Percentiles rank a stretch among this genome's conserved stretches.
These are phyloP conservation scores for Trichoderma sp. DNA, from an alignment of 2,329 filamentous ascomycete genomes.

Conservation along the genomic window DNA sequence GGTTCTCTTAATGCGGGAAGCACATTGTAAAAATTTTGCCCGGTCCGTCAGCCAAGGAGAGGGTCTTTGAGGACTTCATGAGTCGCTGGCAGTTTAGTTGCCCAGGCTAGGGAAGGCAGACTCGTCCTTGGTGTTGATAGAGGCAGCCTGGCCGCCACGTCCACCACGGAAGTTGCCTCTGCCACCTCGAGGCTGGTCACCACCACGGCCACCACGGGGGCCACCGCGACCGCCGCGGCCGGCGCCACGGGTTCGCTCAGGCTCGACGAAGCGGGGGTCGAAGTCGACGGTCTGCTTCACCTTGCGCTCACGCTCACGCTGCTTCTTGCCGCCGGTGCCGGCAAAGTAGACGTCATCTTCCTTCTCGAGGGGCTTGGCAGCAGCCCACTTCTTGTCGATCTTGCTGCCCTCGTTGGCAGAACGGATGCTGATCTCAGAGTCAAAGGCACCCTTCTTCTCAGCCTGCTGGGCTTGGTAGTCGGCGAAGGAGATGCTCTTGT, in stretches of 20 bases:
- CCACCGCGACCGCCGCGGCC: conserved; percentile 58
- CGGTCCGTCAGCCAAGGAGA: conserved; percentile 23
- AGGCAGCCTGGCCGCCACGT: conserved; percentile 43
- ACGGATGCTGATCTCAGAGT: conserved; percentile 68
- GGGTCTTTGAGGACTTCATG: conserved; percentile 22
- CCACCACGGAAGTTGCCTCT: conserved; percentile 46
- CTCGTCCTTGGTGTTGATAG: conserved; percentile 61
- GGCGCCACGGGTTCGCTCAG: conserved; percentile 57
- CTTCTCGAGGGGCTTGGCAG: conserved; percentile 71
- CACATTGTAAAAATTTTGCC: conserved; percentile 10
- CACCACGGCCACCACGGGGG: conserved; percentile 51
- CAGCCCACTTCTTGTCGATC: conserved; percentile 88
- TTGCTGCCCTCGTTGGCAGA: conserved; percentile 91
- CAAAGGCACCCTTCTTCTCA: conserved; percentile 75
- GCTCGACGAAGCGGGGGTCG: conserved; percentile 79
- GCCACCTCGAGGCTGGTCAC: conserved; percentile 50
- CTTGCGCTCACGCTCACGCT: conserved; percentile 87
- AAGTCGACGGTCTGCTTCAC: conserved; percentile 88
- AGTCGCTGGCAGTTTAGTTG: conserved; percentile 43
- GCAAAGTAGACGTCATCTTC: conserved; percentile 75
- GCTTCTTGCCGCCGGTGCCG: conserved; percentile 71
- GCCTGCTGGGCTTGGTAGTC: conserved; percentile 77
- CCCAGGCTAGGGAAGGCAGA: conserved; percentile 63
- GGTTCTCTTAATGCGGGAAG: conserved; percentile 18
- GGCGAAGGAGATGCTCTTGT: conserved; percentile 86